Evolutionary conservation across 495 filamentous ascomycete genomes (phyloP).

Genomic region (Aspergillus asperescens): DNA sequence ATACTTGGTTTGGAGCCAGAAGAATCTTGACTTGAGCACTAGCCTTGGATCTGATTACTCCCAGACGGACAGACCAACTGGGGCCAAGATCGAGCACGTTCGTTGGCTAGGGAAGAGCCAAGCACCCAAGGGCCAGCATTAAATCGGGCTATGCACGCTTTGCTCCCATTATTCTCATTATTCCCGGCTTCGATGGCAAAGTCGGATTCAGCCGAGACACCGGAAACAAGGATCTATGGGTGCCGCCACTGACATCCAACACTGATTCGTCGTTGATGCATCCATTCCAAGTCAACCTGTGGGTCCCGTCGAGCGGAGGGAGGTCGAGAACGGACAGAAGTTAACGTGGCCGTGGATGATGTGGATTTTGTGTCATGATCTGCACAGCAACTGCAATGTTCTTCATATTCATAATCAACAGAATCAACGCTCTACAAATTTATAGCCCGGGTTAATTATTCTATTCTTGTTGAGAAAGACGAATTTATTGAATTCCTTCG

Average conservation of each 20-base stretch:
- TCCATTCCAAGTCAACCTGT: neutral
- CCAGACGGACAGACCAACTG: neutral
- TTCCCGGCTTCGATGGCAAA: neutral
- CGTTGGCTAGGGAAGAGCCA: neutral
- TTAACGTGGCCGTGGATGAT: no score
- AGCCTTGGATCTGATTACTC: conserved; percentile 7
- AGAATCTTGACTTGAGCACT: conserved; percentile 5
- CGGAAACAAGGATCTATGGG: neutral
- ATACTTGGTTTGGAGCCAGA: conserved; percentile 7
- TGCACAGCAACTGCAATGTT: no score
- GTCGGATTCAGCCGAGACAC: conserved; percentile 6
- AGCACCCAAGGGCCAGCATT: conserved; percentile 1
- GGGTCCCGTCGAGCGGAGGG: neutral
- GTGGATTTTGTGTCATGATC: no score
- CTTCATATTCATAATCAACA: no score
- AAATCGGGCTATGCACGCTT: conserved; percentile 7
- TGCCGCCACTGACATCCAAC: neutral
- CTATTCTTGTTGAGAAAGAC: no score
- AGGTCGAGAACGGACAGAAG: neutral
- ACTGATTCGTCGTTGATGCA: conserved; percentile 2
- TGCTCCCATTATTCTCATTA: conserved; percentile 5
- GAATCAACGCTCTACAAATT: no score
- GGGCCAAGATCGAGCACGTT: neutral
- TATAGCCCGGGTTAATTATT: no score
- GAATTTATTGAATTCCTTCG: no score